These are phyloP conservation scores for Codiaeum variegatum DNA, from an alignment of 441 rosid species.

Conservation along the genomic window DNA sequence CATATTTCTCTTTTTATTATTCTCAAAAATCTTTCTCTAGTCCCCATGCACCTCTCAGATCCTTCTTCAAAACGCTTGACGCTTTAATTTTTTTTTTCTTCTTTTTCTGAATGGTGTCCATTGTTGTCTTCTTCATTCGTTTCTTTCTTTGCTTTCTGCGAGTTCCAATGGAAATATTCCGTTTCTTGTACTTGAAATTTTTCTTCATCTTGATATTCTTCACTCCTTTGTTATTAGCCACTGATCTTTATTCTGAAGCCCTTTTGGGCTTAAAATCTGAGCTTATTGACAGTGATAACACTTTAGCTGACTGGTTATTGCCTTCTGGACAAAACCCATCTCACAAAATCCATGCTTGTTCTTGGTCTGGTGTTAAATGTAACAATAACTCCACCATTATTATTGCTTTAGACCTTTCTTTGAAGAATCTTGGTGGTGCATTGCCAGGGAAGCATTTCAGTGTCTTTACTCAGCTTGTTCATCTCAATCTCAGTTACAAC, in stretches of 20 bases:
- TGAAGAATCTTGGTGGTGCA: constrained; percentile 57
- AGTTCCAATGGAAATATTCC: constrained; percentile 57
- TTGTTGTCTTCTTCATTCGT: constrained; percentile 4
- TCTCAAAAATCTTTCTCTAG: constrained; percentile 42
- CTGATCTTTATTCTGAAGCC: constrained; percentile 62
- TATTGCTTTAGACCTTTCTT: constrained; percentile 55
- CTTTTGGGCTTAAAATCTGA: constrained; percentile 70
- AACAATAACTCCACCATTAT: constrained; percentile 48
- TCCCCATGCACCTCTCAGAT: constrained; percentile 52
- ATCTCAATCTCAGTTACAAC: constrained; percentile 77
- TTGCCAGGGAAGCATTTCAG: constrained; percentile 44
- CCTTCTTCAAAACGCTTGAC: constrained; percentile 20
- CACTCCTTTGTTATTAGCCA: constrained; percentile 21
- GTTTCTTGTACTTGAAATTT: constrained; percentile 26
- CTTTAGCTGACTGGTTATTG: constrained; percentile 60
- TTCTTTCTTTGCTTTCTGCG: constrained; percentile 22
- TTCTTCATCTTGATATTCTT: constrained; percentile 25
- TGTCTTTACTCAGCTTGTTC: constrained; percentile 56
- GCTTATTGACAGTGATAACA: constrained; percentile 38
- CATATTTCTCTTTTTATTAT: constrained; percentile 20
- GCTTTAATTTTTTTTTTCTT: constrained; percentile 1
- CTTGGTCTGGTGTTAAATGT: constrained; percentile 86
- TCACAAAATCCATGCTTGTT: constrained; percentile 52
- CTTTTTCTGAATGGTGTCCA: constrained; percentile 1
- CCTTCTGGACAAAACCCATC: constrained; percentile 32